phyloP scores from a whole-genome alignment of 2,329 filamentous ascomycete genomes.

The Nigrospora osmanthi region DNA sequence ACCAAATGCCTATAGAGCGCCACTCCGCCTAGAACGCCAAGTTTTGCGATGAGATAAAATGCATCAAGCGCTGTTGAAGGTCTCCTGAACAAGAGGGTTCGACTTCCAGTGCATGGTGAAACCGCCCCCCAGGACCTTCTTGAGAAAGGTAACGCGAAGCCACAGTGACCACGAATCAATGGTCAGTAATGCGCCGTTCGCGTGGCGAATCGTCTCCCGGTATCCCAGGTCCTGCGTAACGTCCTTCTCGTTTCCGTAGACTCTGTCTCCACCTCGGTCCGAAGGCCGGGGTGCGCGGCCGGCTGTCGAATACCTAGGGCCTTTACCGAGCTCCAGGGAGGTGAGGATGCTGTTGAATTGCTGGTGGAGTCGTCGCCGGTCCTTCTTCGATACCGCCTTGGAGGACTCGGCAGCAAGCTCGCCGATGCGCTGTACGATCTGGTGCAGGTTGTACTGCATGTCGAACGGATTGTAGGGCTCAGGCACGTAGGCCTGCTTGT shows the following conservation, averaged over 20 bases:
- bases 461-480: slow-evolving; percentile 13
- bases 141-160: slow-evolving; percentile 39
- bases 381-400: slow-evolving; percentile 41
- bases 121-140: slow-evolving; percentile 38
- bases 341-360: slow-evolving; percentile 44
- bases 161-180: slow-evolving; percentile 46
- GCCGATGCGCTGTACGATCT: slow-evolving; percentile 37
- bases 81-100: slow-evolving; percentile 28
- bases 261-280: slow-evolving; percentile 30
- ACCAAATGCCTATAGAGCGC: no score
- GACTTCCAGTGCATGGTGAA: slow-evolving; percentile 28
- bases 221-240: slow-evolving; percentile 43
- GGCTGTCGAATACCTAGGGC: slow-evolving; percentile 46
- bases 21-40: no score
- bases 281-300: slow-evolving; percentile 30
- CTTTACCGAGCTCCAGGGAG: slow-evolving; percentile 45
- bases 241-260: slow-evolving; percentile 26
- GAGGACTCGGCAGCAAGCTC: slow-evolving; percentile 38
- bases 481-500: slow-evolving; percentile 1
- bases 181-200: slow-evolving; percentile 30
- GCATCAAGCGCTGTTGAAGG: slow-evolving; percentile 1
- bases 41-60: no score
- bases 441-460: slow-evolving; percentile 42
- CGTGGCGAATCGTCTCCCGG: slow-evolving; percentile 40
- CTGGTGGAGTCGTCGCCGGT: slow-evolving; percentile 38